Evolutionary conservation across 768 basidiomycete species (phyloP).

Genomic region (Tricholoma sp.): DNA sequence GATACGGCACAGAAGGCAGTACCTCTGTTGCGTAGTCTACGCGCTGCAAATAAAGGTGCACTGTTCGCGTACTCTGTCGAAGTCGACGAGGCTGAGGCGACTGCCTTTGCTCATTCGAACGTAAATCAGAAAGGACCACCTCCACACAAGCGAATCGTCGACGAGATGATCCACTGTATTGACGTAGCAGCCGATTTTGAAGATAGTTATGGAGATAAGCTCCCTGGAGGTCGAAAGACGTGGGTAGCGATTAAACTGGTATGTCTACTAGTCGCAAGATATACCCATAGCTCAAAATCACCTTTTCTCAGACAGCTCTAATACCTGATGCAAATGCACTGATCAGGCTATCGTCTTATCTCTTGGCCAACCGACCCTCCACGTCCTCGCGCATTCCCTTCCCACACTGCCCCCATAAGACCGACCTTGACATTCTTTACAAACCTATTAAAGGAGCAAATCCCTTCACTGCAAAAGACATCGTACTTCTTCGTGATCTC

Average conservation of each 20-base stretch:
- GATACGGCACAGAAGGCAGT: constrained; percentile 69
- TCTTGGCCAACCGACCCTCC: constrained; percentile 38
- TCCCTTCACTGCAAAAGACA: constrained; percentile 47
- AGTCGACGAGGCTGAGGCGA: constrained; percentile 59
- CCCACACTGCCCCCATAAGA: constrained; percentile 59
- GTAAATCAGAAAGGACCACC: constrained; percentile 19
- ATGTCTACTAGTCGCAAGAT: constrained; percentile 18
- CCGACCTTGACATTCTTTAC: constrained; percentile 54
- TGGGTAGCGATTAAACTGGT: constrained; percentile 88
- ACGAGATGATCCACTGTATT: constrained; percentile 73
- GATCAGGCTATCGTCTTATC: constrained; percentile 54
- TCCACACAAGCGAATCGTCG: constrained; percentile 58
- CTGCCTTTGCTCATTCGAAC: constrained; percentile 15
- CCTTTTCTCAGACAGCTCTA: constrained; percentile 54
- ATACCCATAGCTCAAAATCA: neutral
- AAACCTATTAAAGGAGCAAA: constrained; percentile 1
- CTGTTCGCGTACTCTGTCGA: constrained; percentile 86
- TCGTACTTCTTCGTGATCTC: constrained; percentile 55
- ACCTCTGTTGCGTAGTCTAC: constrained; percentile 57
- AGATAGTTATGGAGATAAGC: constrained; percentile 29
- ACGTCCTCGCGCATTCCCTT: constrained; percentile 42
- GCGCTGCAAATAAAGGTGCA: constrained; percentile 65
- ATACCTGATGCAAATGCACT: constrained; percentile 59
- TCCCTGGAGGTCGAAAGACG: constrained; percentile 44
- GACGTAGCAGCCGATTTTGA: constrained; percentile 83